Conservation (phyloP, 371 early-diverging fungal species). For the Dichotomocladium elegans region DNA sequence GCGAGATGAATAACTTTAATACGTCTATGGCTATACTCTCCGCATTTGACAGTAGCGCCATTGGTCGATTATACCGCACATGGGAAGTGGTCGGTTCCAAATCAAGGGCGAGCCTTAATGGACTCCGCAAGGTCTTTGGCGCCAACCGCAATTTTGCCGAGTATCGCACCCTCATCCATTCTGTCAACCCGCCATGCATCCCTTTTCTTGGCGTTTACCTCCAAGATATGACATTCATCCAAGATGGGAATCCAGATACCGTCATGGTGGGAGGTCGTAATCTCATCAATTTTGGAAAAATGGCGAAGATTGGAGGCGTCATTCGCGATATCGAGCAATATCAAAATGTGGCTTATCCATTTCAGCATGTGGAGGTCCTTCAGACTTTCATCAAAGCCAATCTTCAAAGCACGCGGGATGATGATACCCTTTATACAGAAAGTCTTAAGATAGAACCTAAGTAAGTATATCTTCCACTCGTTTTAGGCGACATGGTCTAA, state of each 20-base stretch:
- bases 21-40: constrained; percentile 88
- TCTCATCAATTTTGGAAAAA: constrained; percentile 89
- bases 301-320: constrained; percentile 82
- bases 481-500: neutral
- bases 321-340: constrained; percentile 90
- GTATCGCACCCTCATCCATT: constrained; percentile 82
- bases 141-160: constrained; percentile 66
- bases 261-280: constrained; percentile 41
- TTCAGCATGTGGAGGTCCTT: constrained; percentile 76
- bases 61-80: constrained; percentile 82
- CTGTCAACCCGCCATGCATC: constrained; percentile 85
- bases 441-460: constrained; percentile 81
- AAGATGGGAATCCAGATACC: constrained; percentile 78
- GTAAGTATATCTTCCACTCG: constrained; percentile 20
- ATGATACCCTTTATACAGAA: constrained; percentile 63
- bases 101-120: neutral
- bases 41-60: constrained; percentile 82
- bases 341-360: constrained; percentile 72
- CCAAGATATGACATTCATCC: constrained; percentile 90
- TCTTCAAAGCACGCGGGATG: constrained; percentile 48
- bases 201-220: constrained; percentile 88
- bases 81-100: constrained; percentile 21
- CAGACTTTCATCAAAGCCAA: constrained; percentile 70
- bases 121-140: neutral
- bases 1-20: constrained; percentile 71